Evolutionary conservation across 2,329 filamentous ascomycete species (phyloP), one percentile per base, ranked within the genome.

Genomic region (Cadophora sp.): DNA sequence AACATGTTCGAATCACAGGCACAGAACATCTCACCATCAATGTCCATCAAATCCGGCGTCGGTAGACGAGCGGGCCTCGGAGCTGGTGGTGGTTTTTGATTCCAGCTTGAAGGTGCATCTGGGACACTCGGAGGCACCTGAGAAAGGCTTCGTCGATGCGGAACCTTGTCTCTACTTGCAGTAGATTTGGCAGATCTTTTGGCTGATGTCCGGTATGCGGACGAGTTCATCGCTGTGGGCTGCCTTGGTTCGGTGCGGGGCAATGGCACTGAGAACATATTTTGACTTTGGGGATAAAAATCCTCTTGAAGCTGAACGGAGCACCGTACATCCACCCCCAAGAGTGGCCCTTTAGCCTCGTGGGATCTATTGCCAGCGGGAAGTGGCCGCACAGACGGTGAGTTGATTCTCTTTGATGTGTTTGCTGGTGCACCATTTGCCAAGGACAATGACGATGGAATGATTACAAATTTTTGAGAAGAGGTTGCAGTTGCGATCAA

Each of bases 1-100:
- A 36, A 27, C 14, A 27, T n/a, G 4, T 22, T 33, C n/a, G n/a
- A 8, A 22, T 48, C 56, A 62, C 66, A 67, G 39, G 47, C 16
- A 61, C 67, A 72, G 47, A 73, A 73, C 45, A 50, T 53, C n/a
- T 36, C 50, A 36, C 62, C 47, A 7, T 24, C 63, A 43, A 70
- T 36, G 16, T 73, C 71, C 22, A 68, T 62, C 39, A 75, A 47
- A 47, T 75, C 72, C 9, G 74, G 74, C 27, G 73, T 73, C 41
- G 72, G 68, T 14, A 76, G 58, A 14, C 73, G 67, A 27, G 50
- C 39, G 47, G 69, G 69, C 36, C 71, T 68, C 20, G 74, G 74
- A 61, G 74, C 59, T 64, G 70, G 69, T 43, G 74, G 74, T 47
- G 71, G 72, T 1, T 30, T 53, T 50, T 66, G 62, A 1, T 18